These are phyloP conservation scores for Cutaneotrichosporon mucoides DNA, from an alignment of 1,284 basidiomycete species.

Conservation along the genomic window DNA sequence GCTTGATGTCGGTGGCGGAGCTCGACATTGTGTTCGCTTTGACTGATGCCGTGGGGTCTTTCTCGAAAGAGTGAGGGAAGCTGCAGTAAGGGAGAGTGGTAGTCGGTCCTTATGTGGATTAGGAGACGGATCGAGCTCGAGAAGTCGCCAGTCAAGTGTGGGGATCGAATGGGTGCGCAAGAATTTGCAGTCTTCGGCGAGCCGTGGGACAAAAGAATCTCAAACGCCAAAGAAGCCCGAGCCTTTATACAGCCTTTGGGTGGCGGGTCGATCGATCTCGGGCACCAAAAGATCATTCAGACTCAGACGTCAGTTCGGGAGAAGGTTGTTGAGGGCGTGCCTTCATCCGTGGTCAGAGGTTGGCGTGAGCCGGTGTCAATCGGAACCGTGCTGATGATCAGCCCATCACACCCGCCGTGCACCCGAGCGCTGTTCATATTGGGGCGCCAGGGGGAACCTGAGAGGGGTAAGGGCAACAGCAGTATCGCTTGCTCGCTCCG, in stretches of 20 bases:
- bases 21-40: background rate
- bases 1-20: conserved; percentile 4
- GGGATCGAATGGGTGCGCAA: background rate
- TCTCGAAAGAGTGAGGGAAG: background rate
- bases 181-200: too few species aligned
- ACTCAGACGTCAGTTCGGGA: background rate
- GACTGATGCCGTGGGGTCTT: background rate
- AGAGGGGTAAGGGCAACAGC: background rate
- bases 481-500: background rate
- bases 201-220: too few species aligned
- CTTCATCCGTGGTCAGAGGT: too few species aligned
- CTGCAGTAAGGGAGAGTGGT: background rate
- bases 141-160: background rate
- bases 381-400: background rate
- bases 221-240: too few species aligned
- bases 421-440: too few species aligned
- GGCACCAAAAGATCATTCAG: too few species aligned
- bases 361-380: background rate
- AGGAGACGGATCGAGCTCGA: too few species aligned
- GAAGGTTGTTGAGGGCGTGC: background rate
- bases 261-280: too few species aligned
- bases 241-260: too few species aligned
- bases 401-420: too few species aligned
- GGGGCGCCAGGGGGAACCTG: background rate
- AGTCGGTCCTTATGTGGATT: too few species aligned